Conservation (phyloP, 2,329 filamentous ascomycete species). For the Beauveria varroae region DNA sequence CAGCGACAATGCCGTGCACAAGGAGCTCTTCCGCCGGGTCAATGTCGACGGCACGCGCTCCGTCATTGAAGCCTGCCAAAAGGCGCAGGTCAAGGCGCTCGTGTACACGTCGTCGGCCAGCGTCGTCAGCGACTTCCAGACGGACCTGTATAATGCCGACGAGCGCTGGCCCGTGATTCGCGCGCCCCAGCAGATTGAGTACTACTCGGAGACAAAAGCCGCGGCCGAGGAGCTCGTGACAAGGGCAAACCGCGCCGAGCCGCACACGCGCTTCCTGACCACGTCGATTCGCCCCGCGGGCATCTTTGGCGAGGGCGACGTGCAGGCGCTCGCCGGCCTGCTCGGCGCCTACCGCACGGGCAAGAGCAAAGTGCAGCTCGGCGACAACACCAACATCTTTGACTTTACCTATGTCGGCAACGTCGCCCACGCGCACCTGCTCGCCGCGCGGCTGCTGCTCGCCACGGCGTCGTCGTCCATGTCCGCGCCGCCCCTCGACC, state of each 20-base stretch:
- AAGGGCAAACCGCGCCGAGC: slow-evolving; percentile 57
- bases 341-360: slow-evolving; percentile 61
- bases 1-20: slow-evolving; percentile 42
- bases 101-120: slow-evolving; percentile 90
- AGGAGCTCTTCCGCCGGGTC: slow-evolving; percentile 65
- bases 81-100: slow-evolving; percentile 67
- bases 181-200: slow-evolving; percentile 63
- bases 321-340: slow-evolving; percentile 65
- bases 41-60: slow-evolving; percentile 82
- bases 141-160: slow-evolving; percentile 75
- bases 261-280: slow-evolving; percentile 57
- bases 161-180: slow-evolving; percentile 73
- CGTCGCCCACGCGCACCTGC: slow-evolving; percentile 69
- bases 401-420: slow-evolving; percentile 60
- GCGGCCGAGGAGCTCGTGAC: slow-evolving; percentile 77
- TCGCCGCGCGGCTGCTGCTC: slow-evolving; percentile 69
- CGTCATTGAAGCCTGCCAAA: slow-evolving; percentile 65
- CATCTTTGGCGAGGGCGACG: slow-evolving; percentile 87
- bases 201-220: slow-evolving; percentile 89
- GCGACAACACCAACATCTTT: slow-evolving; percentile 57
- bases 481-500: slow-evolving; percentile 56
- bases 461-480: slow-evolving; percentile 44
- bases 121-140: slow-evolving; percentile 73
- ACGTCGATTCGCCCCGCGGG: slow-evolving; percentile 75
- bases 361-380: slow-evolving; percentile 73